Base-by-base conservation (phyloP, 805 yeast genomes). In the Ogataea glucozyma region DNA sequence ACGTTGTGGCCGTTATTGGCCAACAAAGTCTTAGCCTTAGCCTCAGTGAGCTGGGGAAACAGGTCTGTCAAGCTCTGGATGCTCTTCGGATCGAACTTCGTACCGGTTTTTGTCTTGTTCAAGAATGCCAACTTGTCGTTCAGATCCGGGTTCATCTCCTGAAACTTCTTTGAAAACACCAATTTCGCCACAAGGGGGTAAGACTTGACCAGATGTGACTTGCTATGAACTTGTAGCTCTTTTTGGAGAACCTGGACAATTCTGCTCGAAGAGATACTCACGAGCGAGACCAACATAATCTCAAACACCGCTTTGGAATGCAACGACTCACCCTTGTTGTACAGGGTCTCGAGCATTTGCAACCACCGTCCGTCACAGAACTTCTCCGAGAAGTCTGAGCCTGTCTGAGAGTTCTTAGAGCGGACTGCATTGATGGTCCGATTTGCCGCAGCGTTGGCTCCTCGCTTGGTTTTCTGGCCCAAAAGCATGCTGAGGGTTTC, bases 291-390 rank as follows among this genome's bases (percentile, higher is more conserved):
- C 2, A 81, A 56, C 67, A 73, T 76, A 1, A 81, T 55, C 21
- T 79, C 69, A 51, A 71, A 73, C 17, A 78, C 67, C 0, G 55
- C 47, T 4, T 66, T 60, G 0, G 81, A 69, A 52, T 76, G 73
- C 8, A 76, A 55, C 30, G 85, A 78, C 18, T 65, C 66, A 4
- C 87, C 88, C 40, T 72, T 74, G 8, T 73, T 72, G 62, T 79
- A 84, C 41, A 79, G 58, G 27, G 65, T 68, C 52, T 85, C 91
- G 31, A 85, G 54, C 11, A 62, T 58, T 49, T 78, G 82, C 13
- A 82, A 60, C 89, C 89, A 85, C 9, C 69, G 63, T 1, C 64
- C 53, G 16, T 67, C 67, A 2, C 83, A 77, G 60, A 84, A 85
- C 16, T 53, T 56, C 43, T 77, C 83, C 2, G 79, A 72, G 59